Evolutionary conservation across 768 basidiomycete genomes (phyloP).

Genomic region (Trametes meyenii): DNA sequence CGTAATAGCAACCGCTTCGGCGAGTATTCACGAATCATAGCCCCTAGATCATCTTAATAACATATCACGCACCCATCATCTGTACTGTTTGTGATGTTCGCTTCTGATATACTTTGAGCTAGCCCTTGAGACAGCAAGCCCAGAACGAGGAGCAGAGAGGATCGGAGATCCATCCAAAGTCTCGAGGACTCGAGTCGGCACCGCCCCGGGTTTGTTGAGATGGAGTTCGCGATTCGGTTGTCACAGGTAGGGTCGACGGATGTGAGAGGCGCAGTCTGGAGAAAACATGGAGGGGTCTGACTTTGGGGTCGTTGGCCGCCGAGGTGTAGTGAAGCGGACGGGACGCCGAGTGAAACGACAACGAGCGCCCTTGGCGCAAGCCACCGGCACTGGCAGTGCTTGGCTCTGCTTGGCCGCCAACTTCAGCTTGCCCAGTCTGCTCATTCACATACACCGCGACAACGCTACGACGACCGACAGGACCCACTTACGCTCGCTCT

Average conservation of each 20-base stretch:
- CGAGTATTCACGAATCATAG: neutral
- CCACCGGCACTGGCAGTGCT: neutral
- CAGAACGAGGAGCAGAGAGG: neutral
- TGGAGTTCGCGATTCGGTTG: too few relatives aligned
- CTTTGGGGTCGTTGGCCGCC: too few relatives aligned
- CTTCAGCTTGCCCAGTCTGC: neutral
- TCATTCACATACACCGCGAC: neutral
- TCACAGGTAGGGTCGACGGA: too few relatives aligned
- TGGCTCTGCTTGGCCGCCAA: neutral
- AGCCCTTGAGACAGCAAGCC: neutral
- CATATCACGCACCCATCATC: constrained; percentile 19
- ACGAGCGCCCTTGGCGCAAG: neutral
- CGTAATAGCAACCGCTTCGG: neutral
- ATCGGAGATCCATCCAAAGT: neutral
- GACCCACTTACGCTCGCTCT: too few relatives aligned
- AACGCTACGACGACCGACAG: neutral
- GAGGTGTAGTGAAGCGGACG: too few relatives aligned
- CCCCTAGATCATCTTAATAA: neutral
- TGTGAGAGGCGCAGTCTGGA: neutral
- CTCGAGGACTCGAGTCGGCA: neutral
- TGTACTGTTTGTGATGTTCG: neutral
- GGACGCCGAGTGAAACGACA: too few relatives aligned
- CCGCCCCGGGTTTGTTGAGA: too few relatives aligned
- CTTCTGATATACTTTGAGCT: neutral
- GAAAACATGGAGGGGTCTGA: neutral